A percentile compares a stretch with the other conserved stretches of the same genome.
Conservation (phyloP, 106 monocot genomes). For the Acorus gramineus region DNA sequence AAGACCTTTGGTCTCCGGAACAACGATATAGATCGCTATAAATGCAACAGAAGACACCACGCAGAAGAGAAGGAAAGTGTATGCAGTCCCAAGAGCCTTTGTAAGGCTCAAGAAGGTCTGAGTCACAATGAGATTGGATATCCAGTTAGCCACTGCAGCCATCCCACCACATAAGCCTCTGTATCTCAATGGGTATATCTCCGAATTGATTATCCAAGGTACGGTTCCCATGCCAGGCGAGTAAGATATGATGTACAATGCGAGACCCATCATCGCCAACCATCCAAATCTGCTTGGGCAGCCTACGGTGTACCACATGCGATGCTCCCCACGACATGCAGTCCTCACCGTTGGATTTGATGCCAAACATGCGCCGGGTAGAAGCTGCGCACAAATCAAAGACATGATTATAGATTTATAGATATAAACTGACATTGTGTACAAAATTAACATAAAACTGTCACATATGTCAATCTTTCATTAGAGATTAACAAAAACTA, state of each 20-base stretch:
- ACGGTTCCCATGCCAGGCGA: slow-evolving; percentile 82
- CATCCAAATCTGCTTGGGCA: slow-evolving; percentile 75
- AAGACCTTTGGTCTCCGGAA: slow-evolving; percentile 73
- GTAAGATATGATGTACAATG: slow-evolving; percentile 55
- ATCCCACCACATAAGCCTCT: slow-evolving; percentile 58
- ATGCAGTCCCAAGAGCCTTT: slow-evolving; percentile 42
- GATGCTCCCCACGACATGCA: slow-evolving; percentile 21
- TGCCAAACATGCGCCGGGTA: slow-evolving; percentile 57
- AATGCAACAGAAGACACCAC: slow-evolving; percentile 28
- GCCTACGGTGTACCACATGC: slow-evolving; percentile 57
- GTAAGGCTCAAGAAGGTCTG: slow-evolving; percentile 60
- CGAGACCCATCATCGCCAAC: slow-evolving; percentile 48
- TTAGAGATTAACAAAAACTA: too few species aligned
- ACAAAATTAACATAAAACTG: too few species aligned
- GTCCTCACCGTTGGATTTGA: slow-evolving; percentile 4
- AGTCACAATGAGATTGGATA: slow-evolving; percentile 58
- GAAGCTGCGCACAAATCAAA: slow-evolving; percentile 27
- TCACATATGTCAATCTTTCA: not conserved
- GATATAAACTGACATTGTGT: too few species aligned
- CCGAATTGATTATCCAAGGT: slow-evolving; percentile 80
- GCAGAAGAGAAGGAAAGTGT: slow-evolving; percentile 52
- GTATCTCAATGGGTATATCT: slow-evolving; percentile 64
- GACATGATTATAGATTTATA: too few species aligned
- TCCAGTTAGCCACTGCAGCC: slow-evolving; percentile 70
- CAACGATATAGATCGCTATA: slow-evolving; percentile 36